phyloP scores from a whole-genome alignment of 2,329 filamentous ascomycete genomes.

The Verticillium klebahnii region DNA sequence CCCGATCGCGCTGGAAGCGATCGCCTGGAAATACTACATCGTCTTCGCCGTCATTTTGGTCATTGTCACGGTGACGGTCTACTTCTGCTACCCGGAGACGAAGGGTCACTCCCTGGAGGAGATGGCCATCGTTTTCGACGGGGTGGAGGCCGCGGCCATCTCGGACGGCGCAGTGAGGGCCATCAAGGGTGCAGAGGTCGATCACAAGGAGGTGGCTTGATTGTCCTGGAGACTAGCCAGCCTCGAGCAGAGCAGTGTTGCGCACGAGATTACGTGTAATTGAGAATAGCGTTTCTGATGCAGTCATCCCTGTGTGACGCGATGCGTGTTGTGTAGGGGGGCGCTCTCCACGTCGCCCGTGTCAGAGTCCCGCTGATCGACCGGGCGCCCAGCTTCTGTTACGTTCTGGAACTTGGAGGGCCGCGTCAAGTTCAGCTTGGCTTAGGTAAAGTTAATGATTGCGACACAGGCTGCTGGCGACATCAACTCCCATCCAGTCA shows the following conservation, averaged over 20 bases:
- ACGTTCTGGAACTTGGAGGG: neutral
- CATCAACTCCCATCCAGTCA: neutral
- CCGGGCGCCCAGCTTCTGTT: neutral
- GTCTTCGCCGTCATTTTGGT: conserved; percentile 32
- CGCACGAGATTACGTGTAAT: neutral
- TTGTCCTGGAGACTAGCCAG: neutral
- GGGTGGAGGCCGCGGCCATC: conserved; percentile 1
- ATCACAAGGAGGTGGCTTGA: neutral
- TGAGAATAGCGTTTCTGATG: neutral
- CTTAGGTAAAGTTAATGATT: neutral
- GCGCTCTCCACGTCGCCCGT: neutral
- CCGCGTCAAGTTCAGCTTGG: neutral
- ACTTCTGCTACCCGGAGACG: conserved; percentile 25
- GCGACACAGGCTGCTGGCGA: neutral
- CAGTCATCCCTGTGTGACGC: neutral
- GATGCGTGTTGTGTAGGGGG: neutral
- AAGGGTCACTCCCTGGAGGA: conserved; percentile 16
- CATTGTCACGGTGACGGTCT: conserved; percentile 21
- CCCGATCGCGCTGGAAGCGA: conserved; percentile 34
- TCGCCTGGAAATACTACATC: conserved; percentile 39
- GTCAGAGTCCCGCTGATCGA: neutral
- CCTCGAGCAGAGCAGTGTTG: neutral
- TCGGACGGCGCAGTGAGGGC: conserved; percentile 1
- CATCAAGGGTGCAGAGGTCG: conserved; percentile 10
- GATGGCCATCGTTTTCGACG: conserved; percentile 12